A percentile compares a stretch with the other conserved stretches of the same genome.
phyloP scores from a whole-genome alignment of 2,329 filamentous ascomycete species.

The Rutstroemia sp. region DNA sequence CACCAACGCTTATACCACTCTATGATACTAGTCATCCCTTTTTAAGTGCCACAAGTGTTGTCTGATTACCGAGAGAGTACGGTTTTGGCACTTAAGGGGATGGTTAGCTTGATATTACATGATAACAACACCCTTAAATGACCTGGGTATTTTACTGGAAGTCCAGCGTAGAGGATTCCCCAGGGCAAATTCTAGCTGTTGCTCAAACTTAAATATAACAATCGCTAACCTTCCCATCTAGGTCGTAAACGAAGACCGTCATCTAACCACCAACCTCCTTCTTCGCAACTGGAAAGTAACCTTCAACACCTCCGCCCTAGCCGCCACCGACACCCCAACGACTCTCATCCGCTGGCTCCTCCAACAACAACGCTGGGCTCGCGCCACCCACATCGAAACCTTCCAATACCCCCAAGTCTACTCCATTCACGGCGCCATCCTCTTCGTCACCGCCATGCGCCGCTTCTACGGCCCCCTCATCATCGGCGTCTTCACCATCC shows the following conservation, averaged over 20 bases:
- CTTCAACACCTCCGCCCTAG: conserved; percentile 30
- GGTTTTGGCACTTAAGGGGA: no score
- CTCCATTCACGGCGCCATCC: conserved; percentile 28
- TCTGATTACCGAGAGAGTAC: no score
- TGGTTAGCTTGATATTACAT: no score
- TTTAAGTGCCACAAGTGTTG: no score
- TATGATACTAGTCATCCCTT: no score
- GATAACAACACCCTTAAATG: no score
- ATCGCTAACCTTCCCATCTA: neutral
- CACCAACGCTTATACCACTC: no score
- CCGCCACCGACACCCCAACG: conserved; percentile 32
- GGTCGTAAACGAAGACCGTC: conserved; percentile 34
- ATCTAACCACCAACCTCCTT: conserved; percentile 32
- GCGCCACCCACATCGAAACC: conserved; percentile 32
- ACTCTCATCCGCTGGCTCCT: conserved; percentile 31
- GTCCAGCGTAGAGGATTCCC: neutral
- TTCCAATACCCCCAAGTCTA: conserved; percentile 31
- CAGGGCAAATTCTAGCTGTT: no score
- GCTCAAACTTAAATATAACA: neutral
- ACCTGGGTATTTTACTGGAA: neutral
- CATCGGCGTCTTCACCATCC: conserved; percentile 24
- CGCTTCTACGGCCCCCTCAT: conserved; percentile 28
- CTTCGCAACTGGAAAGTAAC: conserved; percentile 30
- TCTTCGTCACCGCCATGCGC: conserved; percentile 30
- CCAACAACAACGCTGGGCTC: conserved; percentile 32